phyloP scores from a whole-genome alignment of 148 eudicot species.

The Amaranthus hypochondriacus region DNA sequence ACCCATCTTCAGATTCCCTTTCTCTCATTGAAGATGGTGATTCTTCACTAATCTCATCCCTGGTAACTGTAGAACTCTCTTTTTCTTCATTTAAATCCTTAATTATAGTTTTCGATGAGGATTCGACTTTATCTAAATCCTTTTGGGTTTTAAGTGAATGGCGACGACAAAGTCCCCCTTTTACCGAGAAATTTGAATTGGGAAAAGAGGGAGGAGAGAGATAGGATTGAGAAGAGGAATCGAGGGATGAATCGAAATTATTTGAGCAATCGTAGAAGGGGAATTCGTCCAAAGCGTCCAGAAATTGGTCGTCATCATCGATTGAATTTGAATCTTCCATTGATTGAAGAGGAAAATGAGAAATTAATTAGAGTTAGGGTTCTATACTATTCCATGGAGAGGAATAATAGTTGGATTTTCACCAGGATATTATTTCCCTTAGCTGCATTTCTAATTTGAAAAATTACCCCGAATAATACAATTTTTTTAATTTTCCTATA shows the following conservation, averaged over 20 bases:
- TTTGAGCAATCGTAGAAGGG: constrained; percentile 47
- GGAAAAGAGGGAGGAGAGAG: constrained; percentile 17
- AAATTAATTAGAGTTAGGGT: no score
- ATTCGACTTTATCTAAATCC: constrained; percentile 9
- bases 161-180: constrained; percentile 36
- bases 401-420: no score
- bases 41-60: constrained; percentile 14
- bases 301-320: constrained; percentile 36
- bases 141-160: constrained; percentile 20
- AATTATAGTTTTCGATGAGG: constrained; percentile 1
- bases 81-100: constrained; percentile 2
- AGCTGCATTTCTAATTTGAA: no score
- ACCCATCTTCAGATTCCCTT: constrained; percentile 24
- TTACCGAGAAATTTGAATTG: constrained; percentile 8
- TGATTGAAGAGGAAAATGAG: not conserved
- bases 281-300: constrained; percentile 48
- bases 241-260: not conserved
- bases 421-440: no score
- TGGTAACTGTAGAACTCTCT: constrained; percentile 24
- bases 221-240: constrained; percentile 13
- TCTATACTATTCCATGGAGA: no score
- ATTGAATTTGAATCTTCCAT: constrained; percentile 25
- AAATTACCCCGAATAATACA: no score
- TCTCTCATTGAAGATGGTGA: not conserved
- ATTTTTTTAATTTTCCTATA: no score